Evolutionary conservation across 129 eudicot species (phyloP).

Genomic region (Pseudognaphalium luteoalbum): DNA sequence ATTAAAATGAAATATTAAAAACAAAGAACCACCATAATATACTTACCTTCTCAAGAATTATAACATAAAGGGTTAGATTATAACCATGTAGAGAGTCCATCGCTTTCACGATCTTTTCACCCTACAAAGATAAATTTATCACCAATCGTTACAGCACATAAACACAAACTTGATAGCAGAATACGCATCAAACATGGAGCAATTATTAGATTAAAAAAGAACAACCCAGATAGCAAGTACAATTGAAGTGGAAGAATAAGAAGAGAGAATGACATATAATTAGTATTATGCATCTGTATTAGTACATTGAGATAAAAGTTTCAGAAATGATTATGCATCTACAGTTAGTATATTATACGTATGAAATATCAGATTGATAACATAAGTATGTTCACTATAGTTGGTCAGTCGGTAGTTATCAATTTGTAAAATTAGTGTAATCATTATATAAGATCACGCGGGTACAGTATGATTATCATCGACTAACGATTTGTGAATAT

Average conservation of each 20-base stretch:
- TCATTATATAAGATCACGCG: too few species aligned
- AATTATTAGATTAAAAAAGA: slow-evolving; percentile 18
- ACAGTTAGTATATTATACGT: too few species aligned
- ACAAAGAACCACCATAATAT: slow-evolving; percentile 15
- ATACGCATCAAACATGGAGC: slow-evolving; percentile 12
- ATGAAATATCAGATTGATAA: too few species aligned
- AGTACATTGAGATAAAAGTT: too few species aligned
- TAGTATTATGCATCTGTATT: background rate
- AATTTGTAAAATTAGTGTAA: too few species aligned
- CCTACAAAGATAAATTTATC: slow-evolving; percentile 58
- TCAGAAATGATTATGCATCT: too few species aligned
- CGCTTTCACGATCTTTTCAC: slow-evolving; percentile 64
- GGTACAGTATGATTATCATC: too few species aligned
- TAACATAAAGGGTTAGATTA: slow-evolving; percentile 27
- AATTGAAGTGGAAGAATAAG: slow-evolving; percentile 20
- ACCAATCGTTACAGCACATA: slow-evolving; percentile 21
- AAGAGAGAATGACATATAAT: background rate
- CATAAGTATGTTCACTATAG: too few species aligned
- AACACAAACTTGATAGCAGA: slow-evolving; percentile 23
- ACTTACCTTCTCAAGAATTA: slow-evolving; percentile 7
- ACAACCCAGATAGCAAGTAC: slow-evolving; percentile 34
- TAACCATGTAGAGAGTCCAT: slow-evolving; percentile 67
- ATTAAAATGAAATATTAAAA: slow-evolving; percentile 22
- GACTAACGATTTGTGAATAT: too few species aligned
- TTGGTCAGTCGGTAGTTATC: too few species aligned